A percentile compares a stretch with the other conserved stretches of the same genome.
Conservation (phyloP, 129 eudicot species). For the Flaveria brownii region DNA sequence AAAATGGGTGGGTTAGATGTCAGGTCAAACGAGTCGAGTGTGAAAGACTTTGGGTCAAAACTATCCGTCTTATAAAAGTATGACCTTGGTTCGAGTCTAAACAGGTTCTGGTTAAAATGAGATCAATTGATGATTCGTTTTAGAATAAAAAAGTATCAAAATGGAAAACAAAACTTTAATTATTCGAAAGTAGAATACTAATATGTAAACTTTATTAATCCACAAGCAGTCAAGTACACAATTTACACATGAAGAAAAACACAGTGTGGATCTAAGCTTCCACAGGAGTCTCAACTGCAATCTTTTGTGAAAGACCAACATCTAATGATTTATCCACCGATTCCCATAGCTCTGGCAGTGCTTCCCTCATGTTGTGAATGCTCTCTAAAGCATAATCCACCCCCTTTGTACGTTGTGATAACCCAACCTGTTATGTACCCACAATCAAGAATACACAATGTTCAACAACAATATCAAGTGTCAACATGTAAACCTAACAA, state of each 20-base stretch:
- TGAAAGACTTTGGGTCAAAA: not conserved
- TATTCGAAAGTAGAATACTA: no score
- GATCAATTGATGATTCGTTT: no score
- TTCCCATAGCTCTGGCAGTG: constrained; percentile 84
- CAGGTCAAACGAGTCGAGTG: not conserved
- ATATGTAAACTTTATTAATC: not conserved
- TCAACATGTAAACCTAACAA: constrained; percentile 30
- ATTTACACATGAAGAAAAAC: constrained; percentile 10
- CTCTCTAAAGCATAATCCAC: constrained; percentile 90
- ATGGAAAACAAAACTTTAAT: no score
- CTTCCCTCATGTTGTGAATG: constrained; percentile 84
- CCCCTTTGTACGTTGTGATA: constrained; percentile 55
- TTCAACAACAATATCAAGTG: constrained; percentile 10
- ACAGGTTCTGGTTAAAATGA: not conserved
- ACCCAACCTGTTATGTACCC: constrained; percentile 53
- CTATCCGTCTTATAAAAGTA: no score
- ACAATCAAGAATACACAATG: not conserved
- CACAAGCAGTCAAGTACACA: constrained; percentile 1
- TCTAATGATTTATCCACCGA: constrained; percentile 37
- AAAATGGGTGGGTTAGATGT: no score
- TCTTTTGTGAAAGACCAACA: constrained; percentile 41
- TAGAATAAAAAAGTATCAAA: no score
- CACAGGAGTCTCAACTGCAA: constrained; percentile 64
- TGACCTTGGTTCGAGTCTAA: not conserved
- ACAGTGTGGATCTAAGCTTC: constrained; percentile 49